phyloP scores from a whole-genome alignment of 345 rosid species.

The Eutrema heterophyllum region DNA sequence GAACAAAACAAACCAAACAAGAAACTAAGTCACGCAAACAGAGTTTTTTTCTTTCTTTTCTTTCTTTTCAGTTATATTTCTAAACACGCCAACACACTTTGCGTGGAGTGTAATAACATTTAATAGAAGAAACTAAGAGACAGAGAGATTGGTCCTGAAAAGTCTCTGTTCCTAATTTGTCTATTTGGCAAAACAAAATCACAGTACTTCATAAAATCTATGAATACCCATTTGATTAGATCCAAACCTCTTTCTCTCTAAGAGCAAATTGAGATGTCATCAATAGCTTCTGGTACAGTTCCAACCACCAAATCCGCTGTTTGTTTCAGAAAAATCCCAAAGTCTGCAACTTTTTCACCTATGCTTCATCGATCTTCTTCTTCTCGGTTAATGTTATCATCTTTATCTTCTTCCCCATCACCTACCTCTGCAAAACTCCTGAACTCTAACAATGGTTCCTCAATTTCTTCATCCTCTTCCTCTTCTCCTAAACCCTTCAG shows the following conservation, averaged over 20 bases:
- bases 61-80: not conserved
- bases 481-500: constrained; percentile 17
- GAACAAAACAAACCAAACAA: constrained; percentile 19
- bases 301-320: not conserved
- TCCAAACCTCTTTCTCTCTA: constrained; percentile 2
- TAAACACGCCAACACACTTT: constrained; percentile 23
- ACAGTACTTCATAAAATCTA: not conserved
- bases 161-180: constrained; percentile 16
- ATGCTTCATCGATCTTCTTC: not conserved
- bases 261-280: constrained; percentile 16
- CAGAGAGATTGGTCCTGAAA: constrained; percentile 3
- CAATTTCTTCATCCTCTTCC: constrained; percentile 5
- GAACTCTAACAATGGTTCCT: not conserved
- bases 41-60: not conserved
- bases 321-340: constrained; percentile 7
- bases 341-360: not conserved
- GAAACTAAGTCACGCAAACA: constrained; percentile 21
- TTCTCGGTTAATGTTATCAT: not conserved
- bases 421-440: constrained; percentile 7
- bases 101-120: constrained; percentile 29
- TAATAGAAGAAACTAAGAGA: not conserved
- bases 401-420: not conserved
- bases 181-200: not conserved
- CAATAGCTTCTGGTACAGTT: constrained; percentile 15
- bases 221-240: not conserved